Percentiles rank a stretch among this genome's conserved stretches.
phyloP scores from a whole-genome alignment of 345 rosid genomes.

The Brassica juncea region DNA sequence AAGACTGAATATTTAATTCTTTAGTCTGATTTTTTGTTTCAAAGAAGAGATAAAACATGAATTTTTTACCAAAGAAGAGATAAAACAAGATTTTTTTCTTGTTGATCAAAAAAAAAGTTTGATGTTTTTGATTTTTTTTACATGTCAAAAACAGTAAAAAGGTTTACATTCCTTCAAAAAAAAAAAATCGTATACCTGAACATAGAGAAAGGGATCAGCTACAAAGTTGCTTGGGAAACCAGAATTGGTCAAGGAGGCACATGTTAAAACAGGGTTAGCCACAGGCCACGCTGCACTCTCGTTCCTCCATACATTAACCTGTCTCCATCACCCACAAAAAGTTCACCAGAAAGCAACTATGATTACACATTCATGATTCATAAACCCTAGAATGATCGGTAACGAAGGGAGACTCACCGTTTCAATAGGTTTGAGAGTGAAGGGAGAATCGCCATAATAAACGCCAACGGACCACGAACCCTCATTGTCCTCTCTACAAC shows the following conservation, averaged over 20 bases:
- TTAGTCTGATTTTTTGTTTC: too few species aligned
- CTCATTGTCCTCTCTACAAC: constrained; percentile 80
- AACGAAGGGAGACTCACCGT: constrained; percentile 46
- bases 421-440: constrained; percentile 88
- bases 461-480: constrained; percentile 98
- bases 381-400: constrained; percentile 2
- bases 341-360: neutral
- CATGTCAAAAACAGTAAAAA: too few species aligned
- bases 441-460: constrained; percentile 84
- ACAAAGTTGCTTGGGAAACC: constrained; percentile 88
- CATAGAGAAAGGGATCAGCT: constrained; percentile 91
- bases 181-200: constrained; percentile 51
- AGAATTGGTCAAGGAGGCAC: constrained; percentile 76
- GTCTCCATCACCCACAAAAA: constrained; percentile 28
- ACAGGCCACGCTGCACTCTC: constrained; percentile 89
- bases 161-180: too few species aligned
- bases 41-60: too few species aligned
- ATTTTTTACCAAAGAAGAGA: too few species aligned
- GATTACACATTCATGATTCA: constrained; percentile 1
- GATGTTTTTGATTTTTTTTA: too few species aligned
- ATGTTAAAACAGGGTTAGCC: constrained; percentile 90
- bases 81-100: too few species aligned
- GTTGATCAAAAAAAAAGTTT: too few species aligned
- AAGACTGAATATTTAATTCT: too few species aligned
- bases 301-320: constrained; percentile 76